These are phyloP conservation scores for Penicillium sp. DNA, from an alignment of 2,329 filamentous ascomycete species.

Conservation along the genomic window DNA sequence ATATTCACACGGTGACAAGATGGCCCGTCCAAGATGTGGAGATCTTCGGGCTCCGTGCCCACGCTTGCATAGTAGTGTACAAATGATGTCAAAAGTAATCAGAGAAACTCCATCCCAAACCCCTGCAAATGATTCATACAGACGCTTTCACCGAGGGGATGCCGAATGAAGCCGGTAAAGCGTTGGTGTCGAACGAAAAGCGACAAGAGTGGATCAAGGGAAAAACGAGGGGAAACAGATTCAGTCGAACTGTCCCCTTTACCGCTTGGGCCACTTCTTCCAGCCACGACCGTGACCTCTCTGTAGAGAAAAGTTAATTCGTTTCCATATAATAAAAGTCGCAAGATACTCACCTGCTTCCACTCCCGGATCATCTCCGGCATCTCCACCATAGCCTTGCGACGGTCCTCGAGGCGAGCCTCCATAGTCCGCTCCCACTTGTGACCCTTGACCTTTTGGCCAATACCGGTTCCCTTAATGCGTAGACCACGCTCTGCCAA, in stretches of 20 bases:
- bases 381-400: conserved; percentile 92
- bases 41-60: conserved; percentile 8
- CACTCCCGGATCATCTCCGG: conserved; percentile 83
- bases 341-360: conserved; percentile 67
- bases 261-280: conserved; percentile 65
- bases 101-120: conserved; percentile 22
- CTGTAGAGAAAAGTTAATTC: conserved; percentile 43
- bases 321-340: not conserved
- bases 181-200: conserved; percentile 5
- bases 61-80: conserved; percentile 17
- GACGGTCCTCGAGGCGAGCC: conserved; percentile 76
- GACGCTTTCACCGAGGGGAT: conserved; percentile 8
- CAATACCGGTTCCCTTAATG: conserved; percentile 88
- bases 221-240: conserved; percentile 15
- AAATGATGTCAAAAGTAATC: conserved; percentile 15
- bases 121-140: conserved; percentile 23
- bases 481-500: conserved; percentile 73
- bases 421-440: conserved; percentile 82
- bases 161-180: conserved; percentile 2
- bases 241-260: conserved; percentile 12
- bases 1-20: conserved; percentile 5
- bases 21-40: not conserved
- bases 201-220: conserved; percentile 5
- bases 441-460: conserved; percentile 92
- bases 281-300: conserved; percentile 67